Conservation (phyloP, 139 green algal species). For the Desmodesmus armatus region DNA sequence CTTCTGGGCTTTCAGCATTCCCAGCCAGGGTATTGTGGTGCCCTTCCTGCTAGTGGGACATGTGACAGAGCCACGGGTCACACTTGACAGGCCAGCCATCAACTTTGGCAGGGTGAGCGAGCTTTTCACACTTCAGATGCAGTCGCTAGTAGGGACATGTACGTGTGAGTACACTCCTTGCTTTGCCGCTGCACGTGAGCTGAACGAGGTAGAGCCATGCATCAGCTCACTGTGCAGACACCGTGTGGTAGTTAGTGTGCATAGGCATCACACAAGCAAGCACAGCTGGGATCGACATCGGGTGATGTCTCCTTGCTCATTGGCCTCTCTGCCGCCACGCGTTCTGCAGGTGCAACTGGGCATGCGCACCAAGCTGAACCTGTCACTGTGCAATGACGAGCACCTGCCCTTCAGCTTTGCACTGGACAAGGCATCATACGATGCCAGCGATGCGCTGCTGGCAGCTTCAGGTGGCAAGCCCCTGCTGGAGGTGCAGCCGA, state of each 20-base stretch:
- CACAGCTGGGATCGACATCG: background rate
- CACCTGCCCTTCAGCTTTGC: slow-evolving; percentile 79
- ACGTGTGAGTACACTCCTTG: background rate
- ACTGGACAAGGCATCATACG: slow-evolving; percentile 78
- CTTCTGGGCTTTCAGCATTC: slow-evolving; percentile 84
- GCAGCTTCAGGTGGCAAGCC: slow-evolving; percentile 56
- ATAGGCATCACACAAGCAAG: too few relatives aligned
- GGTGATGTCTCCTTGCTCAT: background rate
- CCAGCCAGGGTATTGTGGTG: slow-evolving; percentile 73
- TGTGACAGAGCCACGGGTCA: slow-evolving; percentile 77
- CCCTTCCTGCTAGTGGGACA: slow-evolving; percentile 80
- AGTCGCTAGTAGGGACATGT: background rate
- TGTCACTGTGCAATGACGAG: slow-evolving; percentile 79
- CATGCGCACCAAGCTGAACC: slow-evolving; percentile 13
- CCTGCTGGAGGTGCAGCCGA: slow-evolving; percentile 69
- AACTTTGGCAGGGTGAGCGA: slow-evolving; percentile 73
- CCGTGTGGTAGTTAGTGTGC: too few relatives aligned
- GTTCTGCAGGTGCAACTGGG: slow-evolving; percentile 30
- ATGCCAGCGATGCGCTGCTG: slow-evolving; percentile 65
- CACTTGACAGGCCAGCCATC: slow-evolving; percentile 74
- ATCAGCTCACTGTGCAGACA: too few relatives aligned
- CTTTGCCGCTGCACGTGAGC: background rate
- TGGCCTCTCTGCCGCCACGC: background rate
- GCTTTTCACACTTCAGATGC: too few relatives aligned
- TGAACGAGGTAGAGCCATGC: too few relatives aligned